Evolutionary conservation across 202 grass and related monocot species (phyloP).

Genomic region (Dendrocalamus latiflorus): DNA sequence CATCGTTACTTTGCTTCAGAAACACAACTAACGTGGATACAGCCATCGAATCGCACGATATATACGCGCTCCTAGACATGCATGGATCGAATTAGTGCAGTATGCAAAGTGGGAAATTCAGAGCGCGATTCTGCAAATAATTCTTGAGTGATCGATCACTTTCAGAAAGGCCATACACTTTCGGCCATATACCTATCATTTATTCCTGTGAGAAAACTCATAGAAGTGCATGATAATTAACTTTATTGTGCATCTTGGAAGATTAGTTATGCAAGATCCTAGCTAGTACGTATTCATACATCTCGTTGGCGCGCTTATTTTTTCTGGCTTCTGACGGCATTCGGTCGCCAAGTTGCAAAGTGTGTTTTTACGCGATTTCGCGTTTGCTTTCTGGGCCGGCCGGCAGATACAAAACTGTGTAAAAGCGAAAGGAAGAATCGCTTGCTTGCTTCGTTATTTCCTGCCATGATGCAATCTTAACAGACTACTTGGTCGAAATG

Average conservation of each 20-base stretch:
- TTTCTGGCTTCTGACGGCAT: constrained; percentile 11
- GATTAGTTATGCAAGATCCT: not conserved
- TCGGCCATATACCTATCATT: not conserved
- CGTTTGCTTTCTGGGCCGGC: constrained; percentile 16
- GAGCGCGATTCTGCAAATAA: not conserved
- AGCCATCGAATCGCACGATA: not conserved
- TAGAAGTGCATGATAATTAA: not conserved
- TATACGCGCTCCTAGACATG: not conserved
- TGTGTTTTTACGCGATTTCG: constrained; percentile 5
- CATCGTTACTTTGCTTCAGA: not conserved
- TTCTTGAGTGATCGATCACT: not conserved
- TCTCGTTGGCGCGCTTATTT: not conserved
- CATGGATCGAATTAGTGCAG: not conserved
- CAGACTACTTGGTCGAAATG: not conserved
- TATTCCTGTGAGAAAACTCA: not conserved
- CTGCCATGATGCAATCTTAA: not conserved
- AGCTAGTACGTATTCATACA: not conserved
- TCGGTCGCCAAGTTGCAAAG: not conserved
- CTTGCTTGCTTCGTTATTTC: not conserved
- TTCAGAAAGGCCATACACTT: constrained; percentile 22
- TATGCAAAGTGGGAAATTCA: not conserved
- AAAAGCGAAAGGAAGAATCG: not conserved
- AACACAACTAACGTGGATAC: not conserved
- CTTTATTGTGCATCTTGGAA: not conserved
- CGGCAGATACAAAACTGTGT: not conserved